Evolutionary conservation across 2,329 filamentous ascomycete species (phyloP), one percentile per base, ranked within the genome.

Genomic region (Chalaropsis ovoidea): DNA sequence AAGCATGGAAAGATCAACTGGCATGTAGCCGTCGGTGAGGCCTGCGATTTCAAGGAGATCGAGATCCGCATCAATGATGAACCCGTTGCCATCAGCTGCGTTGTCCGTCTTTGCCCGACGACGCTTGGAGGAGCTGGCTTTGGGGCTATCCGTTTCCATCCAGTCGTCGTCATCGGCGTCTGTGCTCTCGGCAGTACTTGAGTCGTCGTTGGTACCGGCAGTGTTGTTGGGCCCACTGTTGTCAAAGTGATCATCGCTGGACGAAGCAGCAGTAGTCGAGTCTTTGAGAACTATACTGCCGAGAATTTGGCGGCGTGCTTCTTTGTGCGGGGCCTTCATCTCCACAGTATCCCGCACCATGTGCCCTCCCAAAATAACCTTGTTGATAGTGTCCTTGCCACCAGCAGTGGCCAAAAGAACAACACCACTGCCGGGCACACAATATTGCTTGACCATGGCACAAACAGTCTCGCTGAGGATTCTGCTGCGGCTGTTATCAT

Each of bases 11-110:
- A 99, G 80, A 74, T 99, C 94, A 2, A 92, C 94, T 0, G 94
- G 93, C 92, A 97, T 96, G 73, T 97, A 99, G 0, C 94, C 94
- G 72, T 99, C 94, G 0, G 93, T 97, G 70, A 93, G 87, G 1
- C 94, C 92, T 19, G 95, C 91, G 65, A 99, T 82, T 69, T 97
- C 93, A 8, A 97, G 83, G 67, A 97, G 89, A 73, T 99, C 94
- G 10, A 99, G 83, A 61, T 88, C 83, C 0, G 84, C 77, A 67
- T 91, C 88, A 5, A 96, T 77, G 1, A 86, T 76, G 71, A 95
- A 94, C 0, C 87, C 88, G 64, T 83, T 82, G 3, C 77, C 74
- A 61, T 64, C 11, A 71, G 71, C 1, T 71, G 65, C 2, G 70
- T 69, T 4, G 70, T 69, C 15, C 76, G 27, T 35, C n/a, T 62